A percentile compares a stretch with the other conserved stretches of the same genome.
Evolutionary conservation across 78 protist genomes (phyloP).

Genomic region (Isochrysis galbana): DNA sequence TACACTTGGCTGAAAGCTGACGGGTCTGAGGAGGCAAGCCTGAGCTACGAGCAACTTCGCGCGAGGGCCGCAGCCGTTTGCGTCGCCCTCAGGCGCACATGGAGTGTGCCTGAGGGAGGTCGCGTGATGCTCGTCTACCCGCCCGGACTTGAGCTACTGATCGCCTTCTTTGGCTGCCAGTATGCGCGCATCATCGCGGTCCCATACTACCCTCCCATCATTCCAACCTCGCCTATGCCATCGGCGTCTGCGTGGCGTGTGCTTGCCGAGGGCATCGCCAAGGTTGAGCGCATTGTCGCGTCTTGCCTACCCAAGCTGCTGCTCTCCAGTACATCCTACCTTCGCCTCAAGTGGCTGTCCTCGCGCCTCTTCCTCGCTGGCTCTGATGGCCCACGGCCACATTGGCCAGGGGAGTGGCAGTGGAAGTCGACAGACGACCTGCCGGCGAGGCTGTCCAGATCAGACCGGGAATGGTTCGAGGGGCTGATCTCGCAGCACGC

Average conservation of each 20-base stretch:
- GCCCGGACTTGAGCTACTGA: background rate
- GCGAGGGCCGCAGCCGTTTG: background rate
- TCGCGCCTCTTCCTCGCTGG: background rate
- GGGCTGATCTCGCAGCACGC: background rate
- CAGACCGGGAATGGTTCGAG: background rate
- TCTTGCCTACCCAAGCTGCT: background rate
- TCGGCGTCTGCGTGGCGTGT: background rate
- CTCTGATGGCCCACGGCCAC: background rate
- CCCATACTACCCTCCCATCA: background rate
- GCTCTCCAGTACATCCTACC: background rate
- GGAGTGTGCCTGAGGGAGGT: background rate
- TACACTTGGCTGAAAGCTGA: background rate
- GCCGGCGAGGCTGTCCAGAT: background rate
- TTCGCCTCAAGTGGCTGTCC: background rate
- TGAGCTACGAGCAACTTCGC: background rate
- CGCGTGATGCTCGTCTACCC: background rate
- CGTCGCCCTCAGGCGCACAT: background rate
- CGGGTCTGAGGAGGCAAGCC: background rate
- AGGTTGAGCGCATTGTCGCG: background rate
- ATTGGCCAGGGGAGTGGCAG: background rate
- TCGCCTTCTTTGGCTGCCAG: background rate
- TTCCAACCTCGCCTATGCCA: background rate
- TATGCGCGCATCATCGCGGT: background rate
- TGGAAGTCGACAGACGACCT: background rate
- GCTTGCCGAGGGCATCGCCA: background rate